Percentiles rank a stretch among this genome's conserved stretches.
Evolutionary conservation across 169 alveolate genomes (phyloP).

Genomic region (Theileria sp.): DNA sequence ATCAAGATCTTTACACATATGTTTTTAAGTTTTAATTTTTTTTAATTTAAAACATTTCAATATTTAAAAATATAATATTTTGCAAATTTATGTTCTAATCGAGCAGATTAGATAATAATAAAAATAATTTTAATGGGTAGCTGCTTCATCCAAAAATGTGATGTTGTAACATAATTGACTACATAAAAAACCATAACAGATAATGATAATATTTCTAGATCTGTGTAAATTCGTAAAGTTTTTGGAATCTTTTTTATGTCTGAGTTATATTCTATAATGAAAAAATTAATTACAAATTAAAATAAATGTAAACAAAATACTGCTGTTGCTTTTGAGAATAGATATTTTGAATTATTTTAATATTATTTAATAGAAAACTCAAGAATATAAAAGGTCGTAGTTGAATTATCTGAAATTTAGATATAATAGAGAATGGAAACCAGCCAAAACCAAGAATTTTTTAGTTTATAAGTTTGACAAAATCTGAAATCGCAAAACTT

Average conservation of each 20-base stretch:
- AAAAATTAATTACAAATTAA: background rate
- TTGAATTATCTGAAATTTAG: background rate
- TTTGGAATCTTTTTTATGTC: background rate
- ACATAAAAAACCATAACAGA: background rate
- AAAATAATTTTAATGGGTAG: background rate
- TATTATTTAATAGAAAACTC: background rate
- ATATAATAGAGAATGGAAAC: background rate
- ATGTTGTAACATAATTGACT: background rate
- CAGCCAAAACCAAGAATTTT: background rate
- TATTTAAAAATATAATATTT: background rate
- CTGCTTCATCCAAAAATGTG: conserved; percentile 13
- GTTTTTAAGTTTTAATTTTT: background rate
- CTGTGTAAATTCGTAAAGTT: conserved; percentile 7
- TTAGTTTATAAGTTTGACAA: background rate
- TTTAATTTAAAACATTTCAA: background rate
- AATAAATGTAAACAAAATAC: background rate
- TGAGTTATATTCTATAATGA: background rate
- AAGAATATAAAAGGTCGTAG: background rate
- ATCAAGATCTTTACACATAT: background rate
- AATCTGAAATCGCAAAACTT: background rate
- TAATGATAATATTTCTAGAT: conserved; percentile 1
- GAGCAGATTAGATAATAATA: background rate
- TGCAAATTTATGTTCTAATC: background rate
- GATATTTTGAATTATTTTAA: background rate
- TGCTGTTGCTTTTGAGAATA: background rate